Conservation (phyloP, 2,329 filamentous ascomycete species). For the Penicillium sp. region DNA sequence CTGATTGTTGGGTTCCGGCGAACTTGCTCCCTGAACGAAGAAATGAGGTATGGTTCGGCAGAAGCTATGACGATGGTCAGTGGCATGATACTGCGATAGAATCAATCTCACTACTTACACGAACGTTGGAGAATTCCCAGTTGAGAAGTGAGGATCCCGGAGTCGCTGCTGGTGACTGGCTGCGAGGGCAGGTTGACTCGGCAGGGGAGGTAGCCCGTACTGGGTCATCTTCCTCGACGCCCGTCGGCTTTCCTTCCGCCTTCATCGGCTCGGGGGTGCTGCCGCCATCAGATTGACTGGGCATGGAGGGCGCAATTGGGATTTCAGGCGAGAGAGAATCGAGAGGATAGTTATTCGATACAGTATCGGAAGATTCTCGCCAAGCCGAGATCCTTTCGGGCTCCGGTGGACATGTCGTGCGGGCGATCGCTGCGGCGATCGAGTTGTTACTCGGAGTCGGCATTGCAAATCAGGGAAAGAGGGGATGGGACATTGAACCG, state of each 20-base stretch:
- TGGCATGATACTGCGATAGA: neutral
- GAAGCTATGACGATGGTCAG: slow-evolving; percentile 46
- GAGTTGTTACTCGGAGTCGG: slow-evolving; percentile 42
- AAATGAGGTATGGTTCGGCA: slow-evolving; percentile 71
- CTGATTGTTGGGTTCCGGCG: slow-evolving; percentile 81
- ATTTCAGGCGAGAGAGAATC: slow-evolving; percentile 23
- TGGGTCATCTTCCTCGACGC: slow-evolving; percentile 28
- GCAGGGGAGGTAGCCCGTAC: slow-evolving; percentile 28
- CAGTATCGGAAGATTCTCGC: slow-evolving; percentile 26
- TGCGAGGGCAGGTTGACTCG: slow-evolving; percentile 26
- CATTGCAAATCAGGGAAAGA: slow-evolving; percentile 37
- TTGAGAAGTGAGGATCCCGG: slow-evolving; percentile 42
- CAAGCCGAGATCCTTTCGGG: slow-evolving; percentile 27
- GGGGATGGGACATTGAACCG: slow-evolving; percentile 30
- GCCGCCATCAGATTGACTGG: slow-evolving; percentile 25
- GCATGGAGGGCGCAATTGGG: slow-evolving; percentile 19
- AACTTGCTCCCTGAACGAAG: slow-evolving; percentile 82
- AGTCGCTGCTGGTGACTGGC: slow-evolving; percentile 26
- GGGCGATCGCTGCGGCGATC: slow-evolving; percentile 39
- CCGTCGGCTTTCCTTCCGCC: slow-evolving; percentile 23
- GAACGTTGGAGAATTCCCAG: slow-evolving; percentile 48
- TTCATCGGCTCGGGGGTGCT: slow-evolving; percentile 20
- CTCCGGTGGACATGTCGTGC: slow-evolving; percentile 44
- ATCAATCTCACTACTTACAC: slow-evolving; percentile 38
- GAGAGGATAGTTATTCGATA: slow-evolving; percentile 19